These are phyloP conservation scores for Nyssa sinensis DNA, from an alignment of 148 eudicot species.

Conservation along the genomic window DNA sequence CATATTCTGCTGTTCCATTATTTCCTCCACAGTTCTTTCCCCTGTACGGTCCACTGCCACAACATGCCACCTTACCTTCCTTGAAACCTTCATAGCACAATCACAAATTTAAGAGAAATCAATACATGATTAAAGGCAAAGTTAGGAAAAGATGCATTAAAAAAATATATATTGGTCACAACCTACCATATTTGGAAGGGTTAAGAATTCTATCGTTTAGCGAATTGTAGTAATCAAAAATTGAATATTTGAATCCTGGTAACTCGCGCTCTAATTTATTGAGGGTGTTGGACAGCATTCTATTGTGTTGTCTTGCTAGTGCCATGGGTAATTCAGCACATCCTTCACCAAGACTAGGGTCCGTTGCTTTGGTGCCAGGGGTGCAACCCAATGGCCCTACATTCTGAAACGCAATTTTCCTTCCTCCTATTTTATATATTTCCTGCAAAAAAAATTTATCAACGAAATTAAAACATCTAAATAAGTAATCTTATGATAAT, in stretches of 20 bases:
- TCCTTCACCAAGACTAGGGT: constrained; percentile 3
- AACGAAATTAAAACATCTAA: too few species aligned
- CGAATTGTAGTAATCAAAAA: constrained; percentile 37
- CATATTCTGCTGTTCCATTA: neutral
- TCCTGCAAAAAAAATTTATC: constrained; percentile 24
- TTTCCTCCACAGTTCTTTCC: neutral
- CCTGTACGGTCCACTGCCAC: constrained; percentile 39
- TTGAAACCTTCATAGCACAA: constrained; percentile 29
- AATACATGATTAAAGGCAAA: neutral
- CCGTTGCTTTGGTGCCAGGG: constrained; percentile 28
- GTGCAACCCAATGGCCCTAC: constrained; percentile 46
- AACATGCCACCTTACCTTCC: constrained; percentile 40
- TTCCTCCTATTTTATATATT: constrained; percentile 38
- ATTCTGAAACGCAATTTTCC: constrained; percentile 54
- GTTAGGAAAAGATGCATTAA: neutral
- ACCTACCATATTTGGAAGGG: constrained; percentile 35
- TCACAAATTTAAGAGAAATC: neutral
- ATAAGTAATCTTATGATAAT: neutral
- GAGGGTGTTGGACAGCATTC: constrained; percentile 10
- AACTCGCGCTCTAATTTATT: constrained; percentile 26
- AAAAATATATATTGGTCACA: neutral
- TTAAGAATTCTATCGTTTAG: constrained; percentile 20
- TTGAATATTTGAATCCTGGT: constrained; percentile 37
- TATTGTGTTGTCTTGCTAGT: constrained; percentile 37
- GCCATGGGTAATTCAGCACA: constrained; percentile 31